Percentiles rank a stretch among this genome's conserved stretches.
phyloP scores from a whole-genome alignment of 352 stramenopile species.

The Peronospora farinosa region DNA sequence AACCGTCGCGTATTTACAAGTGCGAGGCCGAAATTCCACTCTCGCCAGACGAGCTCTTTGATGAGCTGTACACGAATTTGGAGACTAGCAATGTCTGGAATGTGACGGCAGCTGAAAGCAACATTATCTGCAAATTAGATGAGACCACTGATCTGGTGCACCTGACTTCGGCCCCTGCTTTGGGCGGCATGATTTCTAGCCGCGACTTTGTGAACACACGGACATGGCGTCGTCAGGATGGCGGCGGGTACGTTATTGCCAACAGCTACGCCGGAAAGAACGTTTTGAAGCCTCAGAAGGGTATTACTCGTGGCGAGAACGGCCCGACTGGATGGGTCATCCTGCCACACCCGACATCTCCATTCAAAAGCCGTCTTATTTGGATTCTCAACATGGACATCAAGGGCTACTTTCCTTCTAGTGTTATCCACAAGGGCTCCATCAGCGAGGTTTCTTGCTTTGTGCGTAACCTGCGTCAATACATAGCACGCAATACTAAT shows the following conservation, averaged over 20 bases:
- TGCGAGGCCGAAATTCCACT: slow-evolving; percentile 60
- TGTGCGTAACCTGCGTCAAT: slow-evolving; percentile 68
- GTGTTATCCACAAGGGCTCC: slow-evolving; percentile 73
- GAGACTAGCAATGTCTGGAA: slow-evolving; percentile 73
- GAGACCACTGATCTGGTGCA: slow-evolving; percentile 72
- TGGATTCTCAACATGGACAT: slow-evolving; percentile 85
- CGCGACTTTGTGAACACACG: slow-evolving; percentile 79
- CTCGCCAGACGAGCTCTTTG: slow-evolving; percentile 71
- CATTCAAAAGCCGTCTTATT: slow-evolving; percentile 72
- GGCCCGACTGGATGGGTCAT: slow-evolving; percentile 70
- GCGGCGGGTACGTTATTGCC: slow-evolving; percentile 58
- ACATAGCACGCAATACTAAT: slow-evolving; percentile 44
- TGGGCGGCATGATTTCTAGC: slow-evolving; percentile 71
- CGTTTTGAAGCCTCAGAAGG: slow-evolving; percentile 59
- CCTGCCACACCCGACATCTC: slow-evolving; percentile 59
- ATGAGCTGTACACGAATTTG: slow-evolving; percentile 69
- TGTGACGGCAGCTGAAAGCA: slow-evolving; percentile 69
- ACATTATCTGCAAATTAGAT: slow-evolving; percentile 58
- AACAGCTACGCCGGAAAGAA: slow-evolving; percentile 66
- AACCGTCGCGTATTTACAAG: slow-evolving; percentile 71
- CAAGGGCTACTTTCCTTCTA: slow-evolving; percentile 78
- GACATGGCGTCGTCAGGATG: slow-evolving; percentile 62
- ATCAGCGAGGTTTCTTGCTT: slow-evolving; percentile 76
- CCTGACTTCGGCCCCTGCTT: slow-evolving; percentile 54
- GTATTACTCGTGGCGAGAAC: slow-evolving; percentile 73